phyloP scores from a whole-genome alignment of 371 early-diverging fungal species.

The Phascolomyces articulosus region DNA sequence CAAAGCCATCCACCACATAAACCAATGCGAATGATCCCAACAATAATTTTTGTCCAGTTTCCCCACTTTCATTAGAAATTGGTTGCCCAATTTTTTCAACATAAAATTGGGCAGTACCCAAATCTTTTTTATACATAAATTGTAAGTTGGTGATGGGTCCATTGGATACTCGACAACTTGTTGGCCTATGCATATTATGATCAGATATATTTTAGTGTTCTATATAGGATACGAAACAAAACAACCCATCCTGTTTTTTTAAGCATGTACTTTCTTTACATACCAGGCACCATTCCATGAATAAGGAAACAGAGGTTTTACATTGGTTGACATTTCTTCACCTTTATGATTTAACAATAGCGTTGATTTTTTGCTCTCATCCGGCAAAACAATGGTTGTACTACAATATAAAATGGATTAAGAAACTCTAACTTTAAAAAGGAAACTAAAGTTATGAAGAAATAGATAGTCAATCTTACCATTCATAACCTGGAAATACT shows the following conservation, averaged over 20 bases:
- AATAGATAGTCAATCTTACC: constrained; percentile 33
- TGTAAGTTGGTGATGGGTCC: constrained; percentile 57
- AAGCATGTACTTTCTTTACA: background rate
- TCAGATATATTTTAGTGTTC: too few species aligned
- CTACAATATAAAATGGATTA: too few species aligned
- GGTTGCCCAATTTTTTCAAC: constrained; percentile 47
- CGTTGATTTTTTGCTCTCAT: constrained; percentile 28
- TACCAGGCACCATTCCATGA: constrained; percentile 66
- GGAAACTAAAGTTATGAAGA: too few species aligned
- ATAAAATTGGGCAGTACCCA: constrained; percentile 43
- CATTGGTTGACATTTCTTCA: constrained; percentile 52
- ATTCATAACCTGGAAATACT: constrained; percentile 67
- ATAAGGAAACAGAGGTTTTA: constrained; percentile 67
- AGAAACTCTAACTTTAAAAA: too few species aligned
- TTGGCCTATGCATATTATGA: constrained; percentile 29
- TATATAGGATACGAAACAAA: too few species aligned
- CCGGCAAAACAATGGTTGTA: constrained; percentile 43
- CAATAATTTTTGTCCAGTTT: constrained; percentile 53
- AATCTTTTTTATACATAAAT: constrained; percentile 56
- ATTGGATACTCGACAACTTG: constrained; percentile 51
- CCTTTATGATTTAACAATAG: constrained; percentile 62
- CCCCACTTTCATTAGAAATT: constrained; percentile 40
- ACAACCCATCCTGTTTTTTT: too few species aligned
- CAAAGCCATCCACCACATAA: constrained; percentile 64
- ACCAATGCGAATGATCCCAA: constrained; percentile 61